phyloP scores from a whole-genome alignment of 1,284 basidiomycete species.

The Malassezia sympodialis region DNA sequence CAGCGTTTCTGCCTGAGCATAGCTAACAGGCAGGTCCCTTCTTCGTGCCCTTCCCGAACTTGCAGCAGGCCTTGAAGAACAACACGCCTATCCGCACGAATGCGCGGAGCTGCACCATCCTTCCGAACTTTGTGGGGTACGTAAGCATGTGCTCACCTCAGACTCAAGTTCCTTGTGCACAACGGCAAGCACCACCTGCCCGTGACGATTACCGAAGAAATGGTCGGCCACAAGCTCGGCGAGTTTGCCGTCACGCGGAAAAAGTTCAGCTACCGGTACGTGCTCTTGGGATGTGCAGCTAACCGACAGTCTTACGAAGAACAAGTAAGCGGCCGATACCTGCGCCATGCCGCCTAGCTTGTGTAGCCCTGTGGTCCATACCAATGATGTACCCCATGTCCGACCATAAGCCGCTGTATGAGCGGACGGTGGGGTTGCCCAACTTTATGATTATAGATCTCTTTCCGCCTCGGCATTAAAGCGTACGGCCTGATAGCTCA shows the following conservation, averaged over 20 bases:
- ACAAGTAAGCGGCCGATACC: conserved; percentile 17
- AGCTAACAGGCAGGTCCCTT: conserved; percentile 60
- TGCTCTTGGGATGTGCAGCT: neutral
- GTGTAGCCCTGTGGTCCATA: neutral
- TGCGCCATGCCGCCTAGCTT: neutral
- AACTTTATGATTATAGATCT: neutral
- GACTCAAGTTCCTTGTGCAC: conserved; percentile 75
- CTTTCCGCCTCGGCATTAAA: neutral
- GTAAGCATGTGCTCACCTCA: conserved; percentile 19
- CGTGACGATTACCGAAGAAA: conserved; percentile 80
- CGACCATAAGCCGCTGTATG: neutral
- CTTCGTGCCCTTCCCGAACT: conserved; percentile 85
- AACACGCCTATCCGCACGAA: conserved; percentile 80
- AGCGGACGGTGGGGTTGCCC: neutral
- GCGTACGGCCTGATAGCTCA: conserved; percentile 19
- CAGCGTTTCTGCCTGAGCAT: neutral
- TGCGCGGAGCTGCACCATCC: conserved; percentile 78
- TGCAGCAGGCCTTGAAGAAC: conserved; percentile 69
- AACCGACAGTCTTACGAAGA: conserved; percentile 17
- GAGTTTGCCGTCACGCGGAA: conserved; percentile 82
- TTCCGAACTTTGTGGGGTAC: conserved; percentile 55
- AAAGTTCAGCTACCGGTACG: conserved; percentile 51
- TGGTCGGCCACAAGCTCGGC: conserved; percentile 96
- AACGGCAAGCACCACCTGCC: conserved; percentile 86
- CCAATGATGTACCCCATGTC: neutral